Percentiles rank a stretch among this genome's conserved stretches.
Evolutionary conservation across 176 grass and related monocot genomes (phyloP).

Genomic region (Oryza australiensis): DNA sequence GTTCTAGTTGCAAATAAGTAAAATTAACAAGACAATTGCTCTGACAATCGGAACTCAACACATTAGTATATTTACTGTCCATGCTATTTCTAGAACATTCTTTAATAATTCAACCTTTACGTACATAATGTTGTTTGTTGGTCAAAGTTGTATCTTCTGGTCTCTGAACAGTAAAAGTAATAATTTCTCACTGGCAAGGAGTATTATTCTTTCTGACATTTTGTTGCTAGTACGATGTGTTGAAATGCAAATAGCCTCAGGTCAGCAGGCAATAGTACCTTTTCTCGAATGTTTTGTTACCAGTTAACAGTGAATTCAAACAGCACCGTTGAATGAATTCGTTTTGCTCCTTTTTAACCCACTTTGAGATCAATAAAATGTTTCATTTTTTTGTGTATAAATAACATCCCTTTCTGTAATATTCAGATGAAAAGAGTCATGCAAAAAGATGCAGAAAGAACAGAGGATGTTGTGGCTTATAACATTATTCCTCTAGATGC

Average conservation of each 20-base stretch:
- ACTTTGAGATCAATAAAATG: not conserved
- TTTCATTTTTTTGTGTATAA: slow-evolving; percentile 1
- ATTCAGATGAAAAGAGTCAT: slow-evolving; percentile 84
- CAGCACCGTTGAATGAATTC: not conserved
- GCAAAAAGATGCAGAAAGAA: slow-evolving; percentile 84
- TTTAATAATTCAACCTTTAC: not conserved
- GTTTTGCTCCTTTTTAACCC: slow-evolving; percentile 10
- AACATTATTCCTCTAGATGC: slow-evolving; percentile 94
- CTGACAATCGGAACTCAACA: not conserved
- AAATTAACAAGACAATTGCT: slow-evolving; percentile 1
- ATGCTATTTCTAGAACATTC: not conserved
- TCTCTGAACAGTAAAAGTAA: not conserved
- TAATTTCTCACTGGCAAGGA: not conserved
- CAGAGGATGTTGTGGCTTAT: slow-evolving; percentile 85
- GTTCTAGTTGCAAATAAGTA: not conserved
- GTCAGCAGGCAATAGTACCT: not conserved
- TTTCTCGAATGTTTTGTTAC: slow-evolving; percentile 12
- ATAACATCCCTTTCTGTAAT: slow-evolving; percentile 34
- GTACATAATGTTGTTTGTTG: not conserved
- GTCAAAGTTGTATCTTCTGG: not conserved
- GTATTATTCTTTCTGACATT: not conserved
- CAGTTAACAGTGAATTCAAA: not conserved
- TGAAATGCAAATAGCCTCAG: not conserved
- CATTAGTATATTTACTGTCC: not conserved
- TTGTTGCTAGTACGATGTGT: not conserved